Conservation (phyloP, 495 filamentous ascomycete genomes). For the Penicillium verhagenii region DNA sequence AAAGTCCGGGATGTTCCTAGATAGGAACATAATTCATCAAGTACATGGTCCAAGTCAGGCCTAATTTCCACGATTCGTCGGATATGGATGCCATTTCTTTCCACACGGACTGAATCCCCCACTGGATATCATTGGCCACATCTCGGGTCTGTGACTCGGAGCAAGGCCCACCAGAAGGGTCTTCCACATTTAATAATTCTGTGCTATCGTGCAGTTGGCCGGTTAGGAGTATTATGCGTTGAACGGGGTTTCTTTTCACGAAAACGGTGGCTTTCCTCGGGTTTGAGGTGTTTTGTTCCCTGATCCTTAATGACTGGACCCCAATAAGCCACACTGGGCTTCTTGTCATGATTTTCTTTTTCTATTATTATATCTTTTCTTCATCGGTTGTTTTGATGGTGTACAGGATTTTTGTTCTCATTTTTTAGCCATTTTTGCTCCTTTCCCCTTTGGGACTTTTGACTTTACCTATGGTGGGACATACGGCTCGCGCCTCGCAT, state of each 20-base stretch:
- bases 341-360: conserved; percentile 12
- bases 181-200: conserved; percentile 21
- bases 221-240: conserved; percentile 27
- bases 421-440: conserved; percentile 21
- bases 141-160: neutral
- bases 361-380: conserved; percentile 13
- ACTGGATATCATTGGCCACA: conserved; percentile 11
- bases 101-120: conserved; percentile 12
- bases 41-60: conserved; percentile 8
- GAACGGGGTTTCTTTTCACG: conserved; percentile 19
- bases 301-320: conserved; percentile 17
- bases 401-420: conserved; percentile 27
- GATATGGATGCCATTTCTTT: conserved; percentile 16
- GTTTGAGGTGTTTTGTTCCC: conserved; percentile 27
- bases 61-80: conserved; percentile 11
- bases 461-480: conserved; percentile 6
- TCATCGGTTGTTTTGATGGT: conserved; percentile 25
- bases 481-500: conserved; percentile 18
- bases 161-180: conserved; percentile 7
- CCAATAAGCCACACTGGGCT: conserved; percentile 16
- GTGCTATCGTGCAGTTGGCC: conserved; percentile 29
- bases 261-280: conserved; percentile 30
- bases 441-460: conserved; percentile 17
- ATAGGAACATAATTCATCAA: conserved; percentile 12
- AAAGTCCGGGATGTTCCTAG: conserved; percentile 10